Conservation (phyloP, 352 stramenopile genomes). For the Phytophthora sansomeana region DNA sequence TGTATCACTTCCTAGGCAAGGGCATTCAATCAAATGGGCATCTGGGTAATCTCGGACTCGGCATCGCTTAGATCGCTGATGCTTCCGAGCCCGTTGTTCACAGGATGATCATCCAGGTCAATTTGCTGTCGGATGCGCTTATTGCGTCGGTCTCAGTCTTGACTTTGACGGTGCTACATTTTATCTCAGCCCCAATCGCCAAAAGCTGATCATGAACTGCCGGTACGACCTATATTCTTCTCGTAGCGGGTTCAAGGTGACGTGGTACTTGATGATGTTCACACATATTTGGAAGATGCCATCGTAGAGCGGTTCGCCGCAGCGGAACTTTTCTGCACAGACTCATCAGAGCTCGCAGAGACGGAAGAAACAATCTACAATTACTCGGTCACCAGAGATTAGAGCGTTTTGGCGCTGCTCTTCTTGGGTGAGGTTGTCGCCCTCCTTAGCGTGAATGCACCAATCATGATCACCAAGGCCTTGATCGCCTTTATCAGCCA, state of each 20-base stretch:
- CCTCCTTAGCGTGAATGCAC: too few relatives aligned
- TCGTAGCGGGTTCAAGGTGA: neutral
- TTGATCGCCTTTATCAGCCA: slow-evolving; percentile 7
- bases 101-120: neutral
- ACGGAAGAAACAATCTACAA: too few relatives aligned
- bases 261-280: too few relatives aligned
- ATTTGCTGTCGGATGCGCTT: neutral
- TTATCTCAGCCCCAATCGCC: neutral
- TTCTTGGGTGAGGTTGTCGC: too few relatives aligned
- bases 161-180: neutral
- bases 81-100: neutral
- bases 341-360: neutral
- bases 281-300: too few relatives aligned
- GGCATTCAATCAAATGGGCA: too few relatives aligned
- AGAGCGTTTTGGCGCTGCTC: too few relatives aligned
- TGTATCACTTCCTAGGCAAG: too few relatives aligned
- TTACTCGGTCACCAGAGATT: too few relatives aligned
- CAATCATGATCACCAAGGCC: too few relatives aligned
- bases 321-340: neutral
- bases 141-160: slow-evolving; percentile 1
- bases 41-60: too few relatives aligned
- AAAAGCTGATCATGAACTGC: neutral
- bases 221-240: neutral
- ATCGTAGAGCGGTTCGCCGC: neutral
- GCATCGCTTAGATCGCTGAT: neutral